Evolutionary conservation across 2,329 filamentous ascomycete species (phyloP).

Genomic region (Phoma herbarum): DNA sequence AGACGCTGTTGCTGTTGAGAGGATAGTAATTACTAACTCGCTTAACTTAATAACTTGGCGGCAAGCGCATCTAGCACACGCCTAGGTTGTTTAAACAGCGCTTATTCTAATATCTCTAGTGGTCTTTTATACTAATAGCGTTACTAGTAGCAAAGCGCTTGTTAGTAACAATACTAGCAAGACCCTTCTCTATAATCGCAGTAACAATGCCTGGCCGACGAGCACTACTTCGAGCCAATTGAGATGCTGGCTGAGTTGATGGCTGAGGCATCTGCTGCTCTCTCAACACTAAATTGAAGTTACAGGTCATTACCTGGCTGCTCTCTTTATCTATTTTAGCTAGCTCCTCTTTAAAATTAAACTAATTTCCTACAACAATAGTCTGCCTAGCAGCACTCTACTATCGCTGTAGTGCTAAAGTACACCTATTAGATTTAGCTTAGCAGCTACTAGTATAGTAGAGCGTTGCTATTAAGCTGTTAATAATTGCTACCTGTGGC

Average conservation of each 20-base stretch:
- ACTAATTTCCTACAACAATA: slow-evolving; percentile 3
- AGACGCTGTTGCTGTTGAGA: neutral
- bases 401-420: slow-evolving; percentile 2
- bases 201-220: neutral
- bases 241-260: neutral
- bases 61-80: neutral
- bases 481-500: slow-evolving; percentile 3
- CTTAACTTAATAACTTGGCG: neutral
- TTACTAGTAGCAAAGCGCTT: neutral
- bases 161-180: slow-evolving; percentile 3
- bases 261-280: neutral
- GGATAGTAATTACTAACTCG: neutral
- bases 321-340: slow-evolving; percentile 5
- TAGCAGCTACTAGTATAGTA: slow-evolving; percentile 10
- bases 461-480: slow-evolving; percentile 9
- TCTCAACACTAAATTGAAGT: slow-evolving; percentile 5
- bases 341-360: slow-evolving; percentile 1
- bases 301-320: neutral
- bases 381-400: neutral
- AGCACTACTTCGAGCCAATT: neutral
- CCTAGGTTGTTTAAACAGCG: neutral
- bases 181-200: slow-evolving; percentile 1
- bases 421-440: slow-evolving; percentile 13
- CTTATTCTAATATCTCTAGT: neutral
- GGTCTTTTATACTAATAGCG: slow-evolving; percentile 8